Percentiles rank a stretch among this genome's conserved stretches.
Conservation (phyloP, 176 grass and related monocot species). For the sorghum (Sorghum bicolor) region DNA sequence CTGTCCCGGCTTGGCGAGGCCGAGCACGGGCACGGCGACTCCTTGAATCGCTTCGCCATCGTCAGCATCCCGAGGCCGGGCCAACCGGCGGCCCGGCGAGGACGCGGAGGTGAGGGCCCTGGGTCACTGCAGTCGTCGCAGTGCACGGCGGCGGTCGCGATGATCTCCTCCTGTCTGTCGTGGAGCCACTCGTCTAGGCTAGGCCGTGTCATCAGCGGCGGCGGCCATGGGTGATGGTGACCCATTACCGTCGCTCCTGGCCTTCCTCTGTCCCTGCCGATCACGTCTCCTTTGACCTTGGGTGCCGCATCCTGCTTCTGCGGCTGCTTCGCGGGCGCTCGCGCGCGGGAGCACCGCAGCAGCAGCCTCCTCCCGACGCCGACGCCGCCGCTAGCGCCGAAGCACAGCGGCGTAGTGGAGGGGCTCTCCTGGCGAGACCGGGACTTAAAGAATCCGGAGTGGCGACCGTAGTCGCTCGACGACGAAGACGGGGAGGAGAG, state of each 20-base stretch:
- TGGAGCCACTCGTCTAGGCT: not conserved
- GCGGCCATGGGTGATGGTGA: not conserved
- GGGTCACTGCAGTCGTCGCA: not conserved
- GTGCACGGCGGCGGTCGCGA: not conserved
- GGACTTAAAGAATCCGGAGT: not conserved
- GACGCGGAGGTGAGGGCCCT: not conserved
- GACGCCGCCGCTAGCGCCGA: not conserved
- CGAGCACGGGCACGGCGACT: not conserved
- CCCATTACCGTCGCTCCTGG: not conserved
- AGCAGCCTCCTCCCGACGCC: not conserved
- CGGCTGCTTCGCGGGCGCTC: not conserved
- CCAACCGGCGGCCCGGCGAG: not conserved
- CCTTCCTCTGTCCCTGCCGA: not conserved
- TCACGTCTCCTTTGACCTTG: not conserved
- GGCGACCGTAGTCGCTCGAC: not conserved
- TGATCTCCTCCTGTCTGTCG: not conserved
- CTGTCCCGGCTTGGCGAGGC: not conserved
- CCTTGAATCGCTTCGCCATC: not conserved
- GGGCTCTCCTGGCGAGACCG: not conserved
- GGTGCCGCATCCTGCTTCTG: not conserved
- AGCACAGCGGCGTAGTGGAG: not conserved
- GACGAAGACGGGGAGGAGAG: not conserved
- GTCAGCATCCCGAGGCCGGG: not conserved
- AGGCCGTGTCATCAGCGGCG: not conserved
- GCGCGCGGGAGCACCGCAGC: not conserved